A percentile compares a stretch with the other conserved stretches of the same genome.
phyloP scores from a whole-genome alignment of 2,329 filamentous ascomycete genomes.

The Paraphaeosphaeria minitans region DNA sequence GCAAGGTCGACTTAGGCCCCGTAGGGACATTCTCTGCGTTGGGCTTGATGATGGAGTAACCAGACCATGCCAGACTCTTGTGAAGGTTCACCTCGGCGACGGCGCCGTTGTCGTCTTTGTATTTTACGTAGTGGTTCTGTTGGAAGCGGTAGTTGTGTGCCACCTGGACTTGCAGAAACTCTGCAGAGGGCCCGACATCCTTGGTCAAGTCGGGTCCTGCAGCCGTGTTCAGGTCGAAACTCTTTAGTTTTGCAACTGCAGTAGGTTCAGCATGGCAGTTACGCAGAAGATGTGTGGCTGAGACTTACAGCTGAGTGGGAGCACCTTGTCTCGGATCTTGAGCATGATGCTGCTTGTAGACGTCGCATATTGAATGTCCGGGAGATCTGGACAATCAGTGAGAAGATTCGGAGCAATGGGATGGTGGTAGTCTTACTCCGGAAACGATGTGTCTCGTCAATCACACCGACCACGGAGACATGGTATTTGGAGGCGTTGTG shows the following conservation, averaged over 20 bases:
- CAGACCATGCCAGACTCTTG: conserved; percentile 30
- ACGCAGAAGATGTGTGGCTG: not conserved
- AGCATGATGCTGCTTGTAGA: conserved; percentile 70
- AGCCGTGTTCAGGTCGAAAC: conserved; percentile 60
- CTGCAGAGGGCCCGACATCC: conserved; percentile 79
- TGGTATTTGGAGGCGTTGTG: conserved; percentile 73
- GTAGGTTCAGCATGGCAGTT: not conserved
- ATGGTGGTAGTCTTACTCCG: conserved; percentile 58
- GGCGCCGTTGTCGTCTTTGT: conserved; percentile 48
- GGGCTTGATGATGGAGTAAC: conserved; percentile 61
- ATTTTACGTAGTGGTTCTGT: conserved; percentile 80
- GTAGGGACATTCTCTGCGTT: conserved; percentile 67
- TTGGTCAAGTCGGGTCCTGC: conserved; percentile 61
- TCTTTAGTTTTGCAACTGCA: conserved; percentile 62
- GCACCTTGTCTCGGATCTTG: conserved; percentile 71
- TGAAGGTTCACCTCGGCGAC: conserved; percentile 34
- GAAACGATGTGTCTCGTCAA: conserved; percentile 85
- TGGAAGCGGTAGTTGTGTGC: conserved; percentile 78
- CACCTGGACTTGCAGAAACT: conserved; percentile 74
- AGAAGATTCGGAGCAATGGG: conserved; percentile 19
- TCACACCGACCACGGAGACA: conserved; percentile 71
- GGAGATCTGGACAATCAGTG: conserved; percentile 59
- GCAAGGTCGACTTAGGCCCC: conserved; percentile 62
- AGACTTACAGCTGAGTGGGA: conserved; percentile 70
- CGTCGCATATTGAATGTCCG: conserved; percentile 85